These are phyloP conservation scores for Aspergillus ustus DNA, from an alignment of 2,329 filamentous ascomycete species.

Conservation along the genomic window DNA sequence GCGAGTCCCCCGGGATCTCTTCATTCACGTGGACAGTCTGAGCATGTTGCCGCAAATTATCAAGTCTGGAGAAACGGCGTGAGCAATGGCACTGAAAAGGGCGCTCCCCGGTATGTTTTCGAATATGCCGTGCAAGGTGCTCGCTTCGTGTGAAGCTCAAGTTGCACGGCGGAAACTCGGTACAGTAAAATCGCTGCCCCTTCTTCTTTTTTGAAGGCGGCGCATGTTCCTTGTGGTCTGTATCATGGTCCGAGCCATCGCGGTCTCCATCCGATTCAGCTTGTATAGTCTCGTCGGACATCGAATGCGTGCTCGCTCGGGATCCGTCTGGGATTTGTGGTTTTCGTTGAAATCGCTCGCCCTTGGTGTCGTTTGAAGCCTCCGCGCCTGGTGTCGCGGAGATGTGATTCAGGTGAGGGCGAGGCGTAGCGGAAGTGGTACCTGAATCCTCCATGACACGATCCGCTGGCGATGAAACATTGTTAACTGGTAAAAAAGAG, in stretches of 20 bases:
- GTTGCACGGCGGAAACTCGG: slow-evolving; percentile 89
- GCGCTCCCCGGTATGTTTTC: slow-evolving; percentile 97
- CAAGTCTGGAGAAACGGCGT: slow-evolving; percentile 86
- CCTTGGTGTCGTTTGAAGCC: slow-evolving; percentile 29
- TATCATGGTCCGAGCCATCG: slow-evolving; percentile 66
- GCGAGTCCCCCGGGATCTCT: slow-evolving; percentile 90
- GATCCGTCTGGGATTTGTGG: slow-evolving; percentile 47
- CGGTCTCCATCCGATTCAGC: slow-evolving; percentile 74
- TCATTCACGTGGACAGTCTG: slow-evolving; percentile 98
- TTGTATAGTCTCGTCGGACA: slow-evolving; percentile 71
- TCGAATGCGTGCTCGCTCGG: slow-evolving; percentile 51
- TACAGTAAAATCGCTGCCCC: slow-evolving; percentile 94
- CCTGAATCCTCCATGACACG: slow-evolving; percentile 54
- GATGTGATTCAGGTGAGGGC: slow-evolving; percentile 47
- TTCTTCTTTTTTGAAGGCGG: slow-evolving; percentile 92
- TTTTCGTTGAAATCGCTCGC: slow-evolving; percentile 51
- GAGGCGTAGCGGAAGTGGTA: slow-evolving; percentile 61
- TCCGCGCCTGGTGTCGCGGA: slow-evolving; percentile 38
- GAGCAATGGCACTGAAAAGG: slow-evolving; percentile 97
- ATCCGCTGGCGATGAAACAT: slow-evolving; percentile 53
- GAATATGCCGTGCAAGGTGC: slow-evolving; percentile 91
- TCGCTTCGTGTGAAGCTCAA: slow-evolving; percentile 96
- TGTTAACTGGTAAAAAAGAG: slow-evolving; percentile 66
- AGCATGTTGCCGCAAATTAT: slow-evolving; percentile 95
- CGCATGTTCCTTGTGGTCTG: slow-evolving; percentile 64